Base-by-base conservation (phyloP, 2,329 filamentous ascomycete species). In the Plectosphaerella cucumerina region DNA sequence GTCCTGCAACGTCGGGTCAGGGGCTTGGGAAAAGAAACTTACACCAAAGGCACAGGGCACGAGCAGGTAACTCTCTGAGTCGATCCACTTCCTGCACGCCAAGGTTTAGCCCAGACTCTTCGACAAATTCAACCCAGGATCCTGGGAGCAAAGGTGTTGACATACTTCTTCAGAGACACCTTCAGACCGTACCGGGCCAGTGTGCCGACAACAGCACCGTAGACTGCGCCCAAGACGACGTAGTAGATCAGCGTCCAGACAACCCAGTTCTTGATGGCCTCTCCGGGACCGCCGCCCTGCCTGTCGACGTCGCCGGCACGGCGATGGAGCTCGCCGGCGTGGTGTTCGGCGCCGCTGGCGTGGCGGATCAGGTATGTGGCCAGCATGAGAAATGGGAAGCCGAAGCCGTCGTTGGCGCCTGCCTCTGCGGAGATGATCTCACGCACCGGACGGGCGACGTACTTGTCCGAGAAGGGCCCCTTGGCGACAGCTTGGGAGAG, bases 401-500 rank as follows among this genome's bases (percentile, higher is more conserved):
- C 81, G 39, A 85, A 81, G 0, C 82, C 81, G 54, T 85, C 82
- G 54, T 85, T 85, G 3, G 76, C 75, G 8, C 82, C 82, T 4
- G 80, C 80, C 55, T 85, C 82, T 1, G 81, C 74, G 0, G 80
- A 84, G 18, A 85, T 84, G 51, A 85, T 78, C 55, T 85, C 80
- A 22, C 81, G 74, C 4, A 85, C 67, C 3, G 74, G 70, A 2
- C 80, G 73, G 11, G 76, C 69, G 3, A 85, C 81, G 51, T 76
- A 85, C 53, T 82, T 83, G 58, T 85, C 81, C 0, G 82, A 73
- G 56, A 86, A 84, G 0, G 80, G 77, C 0, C 81, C 80, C 60
- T 85, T 85, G n/a, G 81, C 82, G 15, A 85, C 73, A 22, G 80
- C 79, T 57, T 84, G 81, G 0, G 80, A 83, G 5, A 85, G 67